Base-by-base conservation (phyloP, 345 rosid species). In the Salix koriyanagi region DNA sequence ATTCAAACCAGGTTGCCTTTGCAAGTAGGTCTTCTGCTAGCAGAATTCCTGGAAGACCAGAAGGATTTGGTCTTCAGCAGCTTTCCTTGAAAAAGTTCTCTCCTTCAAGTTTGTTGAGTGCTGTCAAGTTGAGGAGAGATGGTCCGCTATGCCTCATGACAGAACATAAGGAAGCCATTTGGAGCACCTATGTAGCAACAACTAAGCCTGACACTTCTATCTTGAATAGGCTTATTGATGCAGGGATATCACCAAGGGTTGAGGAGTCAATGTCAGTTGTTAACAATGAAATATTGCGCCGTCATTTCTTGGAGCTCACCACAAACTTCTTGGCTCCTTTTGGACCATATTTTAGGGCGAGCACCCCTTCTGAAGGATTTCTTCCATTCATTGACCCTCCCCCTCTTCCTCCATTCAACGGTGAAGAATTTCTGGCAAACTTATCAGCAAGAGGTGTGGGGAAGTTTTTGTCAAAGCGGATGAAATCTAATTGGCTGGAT, bases 251-350 rank as follows among this genome's bases (percentile, higher is more conserved):
- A 5, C 98, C 98, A 1, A 89, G 97, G 86, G 92, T 93, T 71
- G 99, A 96, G 90, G 98, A 93, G 81, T 92, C 99, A 19, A 96
- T 96, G 99, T 93, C 99, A 2, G 93, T 96, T 39, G 99, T 96
- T 77, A 96, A 96, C 80, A 96, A 96, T 75, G 98, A 96, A 86
- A 93, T 96, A 79, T 79, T 96, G 73, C 90, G 97, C 26, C 86
- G 99, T 75, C 99, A 96, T 86, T 96, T 96, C 88, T 85, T 93
- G 90, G 99, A 93, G 84, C 97, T 96, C 26, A 93, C 99, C 15
- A 92, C 98, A 68, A 96, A 96, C 83, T 92, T 96, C 77, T 88
- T 96, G 86, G 90, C 99, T 28, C 98, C 99, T 72, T 96, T 96
- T 87, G 98, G 98, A 54, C 99, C 99, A 56, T 96, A 89, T 75